These are phyloP conservation scores for Solanum phureja DNA, from an alignment of 257 asterid genomes.

Conservation along the genomic window DNA sequence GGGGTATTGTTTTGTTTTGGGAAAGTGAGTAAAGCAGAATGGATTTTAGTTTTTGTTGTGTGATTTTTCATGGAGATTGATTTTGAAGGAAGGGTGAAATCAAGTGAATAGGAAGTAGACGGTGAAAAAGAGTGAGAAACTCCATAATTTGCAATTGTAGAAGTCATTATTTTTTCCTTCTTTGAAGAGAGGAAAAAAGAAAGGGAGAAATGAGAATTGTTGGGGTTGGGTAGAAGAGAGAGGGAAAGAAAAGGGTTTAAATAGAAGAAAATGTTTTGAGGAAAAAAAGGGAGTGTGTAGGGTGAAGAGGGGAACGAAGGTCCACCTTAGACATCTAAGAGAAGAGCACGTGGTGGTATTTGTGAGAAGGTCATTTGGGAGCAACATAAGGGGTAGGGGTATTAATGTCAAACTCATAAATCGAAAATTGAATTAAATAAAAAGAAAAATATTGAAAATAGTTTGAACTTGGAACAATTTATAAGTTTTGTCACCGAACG, in stretches of 20 bases:
- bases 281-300: background rate
- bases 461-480: no score
- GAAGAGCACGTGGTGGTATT: constrained; percentile 51
- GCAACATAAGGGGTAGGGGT: background rate
- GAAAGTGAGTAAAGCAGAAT: constrained; percentile 20
- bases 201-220: background rate
- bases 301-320: background rate
- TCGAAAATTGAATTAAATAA: no score
- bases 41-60: constrained; percentile 1
- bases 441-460: no score
- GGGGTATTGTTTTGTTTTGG: constrained; percentile 14
- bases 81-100: background rate
- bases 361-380: constrained; percentile 7
- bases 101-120: background rate
- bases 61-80: constrained; percentile 14
- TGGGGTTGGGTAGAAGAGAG: background rate
- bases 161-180: background rate
- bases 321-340: constrained; percentile 16
- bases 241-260: constrained; percentile 16
- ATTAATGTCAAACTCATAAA: background rate
- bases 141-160: background rate
- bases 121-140: background rate
- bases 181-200: background rate
- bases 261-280: constrained; percentile 12
- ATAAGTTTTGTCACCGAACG: no score